Evolutionary conservation across 805 yeast genomes (phyloP).

Genomic region (Kodamaea laetipori): DNA sequence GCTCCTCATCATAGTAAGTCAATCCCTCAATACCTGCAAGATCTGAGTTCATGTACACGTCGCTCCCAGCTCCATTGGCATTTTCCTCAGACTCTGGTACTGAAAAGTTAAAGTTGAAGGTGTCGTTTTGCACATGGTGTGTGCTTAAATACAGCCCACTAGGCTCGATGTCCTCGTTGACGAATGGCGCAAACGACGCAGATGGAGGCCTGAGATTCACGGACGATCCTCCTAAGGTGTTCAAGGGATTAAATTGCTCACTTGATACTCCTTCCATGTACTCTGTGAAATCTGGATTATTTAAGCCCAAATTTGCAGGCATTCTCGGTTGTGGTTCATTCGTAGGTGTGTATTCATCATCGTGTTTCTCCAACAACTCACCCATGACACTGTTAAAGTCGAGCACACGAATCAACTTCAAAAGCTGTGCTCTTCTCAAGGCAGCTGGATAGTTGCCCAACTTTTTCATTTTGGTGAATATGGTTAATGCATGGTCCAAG

Average conservation of each 20-base stretch:
- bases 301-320: background rate
- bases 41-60: conserved; percentile 38
- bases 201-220: background rate
- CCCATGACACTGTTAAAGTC: conserved; percentile 70
- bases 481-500: conserved; percentile 67
- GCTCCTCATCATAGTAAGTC: conserved; percentile 45
- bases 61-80: conserved; percentile 16
- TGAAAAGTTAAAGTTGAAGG: conserved; percentile 20
- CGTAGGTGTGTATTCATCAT: conserved; percentile 39
- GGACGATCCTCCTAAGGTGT: background rate
- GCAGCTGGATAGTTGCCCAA: conserved; percentile 83
- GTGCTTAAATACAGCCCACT: conserved; percentile 13
- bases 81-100: conserved; percentile 11
- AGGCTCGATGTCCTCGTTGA: background rate
- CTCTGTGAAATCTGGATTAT: conserved; percentile 7
- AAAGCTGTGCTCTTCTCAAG: conserved; percentile 66
- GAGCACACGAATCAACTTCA: conserved; percentile 62
- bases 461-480: conserved; percentile 74
- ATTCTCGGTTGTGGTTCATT: background rate
- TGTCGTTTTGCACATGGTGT: conserved; percentile 21
- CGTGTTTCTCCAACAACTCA: conserved; percentile 57
- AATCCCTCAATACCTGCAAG: conserved; percentile 46
- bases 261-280: conserved; percentile 9
- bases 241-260: conserved; percentile 7
- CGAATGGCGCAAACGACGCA: background rate